Conservation (phyloP, 805 yeast species). For the Wickerhamiella hasegawae region DNA sequence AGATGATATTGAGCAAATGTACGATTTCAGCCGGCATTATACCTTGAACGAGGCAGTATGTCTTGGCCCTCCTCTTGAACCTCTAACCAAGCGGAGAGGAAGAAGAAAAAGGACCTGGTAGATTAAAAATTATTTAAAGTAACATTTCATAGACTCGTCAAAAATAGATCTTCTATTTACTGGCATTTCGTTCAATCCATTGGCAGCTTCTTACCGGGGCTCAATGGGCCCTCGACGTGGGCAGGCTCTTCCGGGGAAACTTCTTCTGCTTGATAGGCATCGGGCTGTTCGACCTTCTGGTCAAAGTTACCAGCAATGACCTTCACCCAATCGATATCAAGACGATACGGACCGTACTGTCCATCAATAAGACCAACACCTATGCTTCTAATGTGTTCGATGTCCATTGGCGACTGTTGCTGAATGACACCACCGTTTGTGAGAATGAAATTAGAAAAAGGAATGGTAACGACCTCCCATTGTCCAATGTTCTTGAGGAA, state of each 20-base stretch:
- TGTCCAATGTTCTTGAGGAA: slow-evolving; percentile 54
- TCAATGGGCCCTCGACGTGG: background rate
- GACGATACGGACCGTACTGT: slow-evolving; percentile 57
- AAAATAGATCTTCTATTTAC: too few relatives aligned
- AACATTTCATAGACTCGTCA: too few relatives aligned
- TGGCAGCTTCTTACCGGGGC: background rate
- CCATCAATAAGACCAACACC: slow-evolving; percentile 70
- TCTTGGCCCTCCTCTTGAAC: too few relatives aligned
- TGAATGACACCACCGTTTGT: slow-evolving; percentile 69
- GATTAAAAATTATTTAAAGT: too few relatives aligned
- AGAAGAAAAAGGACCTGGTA: too few relatives aligned
- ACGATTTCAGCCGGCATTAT: background rate
- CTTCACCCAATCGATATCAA: slow-evolving; percentile 58
- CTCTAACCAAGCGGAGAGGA: too few relatives aligned
- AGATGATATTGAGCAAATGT: background rate
- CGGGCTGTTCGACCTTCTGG: background rate
- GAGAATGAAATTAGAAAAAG: slow-evolving; percentile 62
- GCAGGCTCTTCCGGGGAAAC: background rate
- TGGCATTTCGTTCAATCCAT: too few relatives aligned
- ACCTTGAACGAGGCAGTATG: too few relatives aligned
- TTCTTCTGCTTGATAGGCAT: background rate
- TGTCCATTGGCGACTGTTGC: slow-evolving; percentile 41
- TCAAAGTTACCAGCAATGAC: slow-evolving; percentile 25
- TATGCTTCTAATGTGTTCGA: slow-evolving; percentile 47
- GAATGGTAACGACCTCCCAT: slow-evolving; percentile 75